These are phyloP conservation scores for Tricholoma furcatifolium DNA, from an alignment of 768 basidiomycete genomes.

Conservation along the genomic window DNA sequence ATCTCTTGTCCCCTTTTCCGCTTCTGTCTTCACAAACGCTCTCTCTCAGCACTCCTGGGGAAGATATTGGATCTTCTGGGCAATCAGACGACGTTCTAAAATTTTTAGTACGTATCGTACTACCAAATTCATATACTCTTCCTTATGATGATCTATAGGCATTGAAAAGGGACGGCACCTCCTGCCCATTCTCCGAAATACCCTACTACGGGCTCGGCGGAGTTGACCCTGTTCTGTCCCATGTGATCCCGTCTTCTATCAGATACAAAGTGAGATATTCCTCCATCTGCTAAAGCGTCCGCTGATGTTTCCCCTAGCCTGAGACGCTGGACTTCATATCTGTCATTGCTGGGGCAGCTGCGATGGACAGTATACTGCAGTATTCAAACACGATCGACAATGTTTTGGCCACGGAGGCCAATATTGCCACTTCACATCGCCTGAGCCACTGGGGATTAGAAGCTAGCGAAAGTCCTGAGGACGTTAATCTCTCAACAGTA, in stretches of 20 bases:
- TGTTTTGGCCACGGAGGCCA: slow-evolving; percentile 9
- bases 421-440: slow-evolving; percentile 10
- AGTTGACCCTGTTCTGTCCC: slow-evolving; percentile 9
- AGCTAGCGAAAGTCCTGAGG: slow-evolving; percentile 1
- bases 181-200: slow-evolving; percentile 14
- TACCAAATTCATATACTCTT: neutral
- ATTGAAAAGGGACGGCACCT: slow-evolving; percentile 18
- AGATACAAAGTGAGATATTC: slow-evolving; percentile 6
- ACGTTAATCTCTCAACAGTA: slow-evolving; percentile 3
- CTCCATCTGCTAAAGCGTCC: neutral
- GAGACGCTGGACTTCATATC: slow-evolving; percentile 13
- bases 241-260: slow-evolving; percentile 15
- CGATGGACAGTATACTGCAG: slow-evolving; percentile 4
- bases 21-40: too few species aligned
- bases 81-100: slow-evolving; percentile 3
- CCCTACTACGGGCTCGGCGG: slow-evolving; percentile 8
- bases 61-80: neutral
- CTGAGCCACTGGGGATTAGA: slow-evolving; percentile 16
- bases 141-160: neutral
- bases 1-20: slow-evolving; percentile 2
- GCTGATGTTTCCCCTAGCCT: neutral
- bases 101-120: slow-evolving; percentile 4
- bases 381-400: slow-evolving; percentile 11
- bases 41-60: neutral
- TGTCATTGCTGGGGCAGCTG: slow-evolving; percentile 7